Percentiles rank a stretch among this genome's conserved stretches.
phyloP scores from a whole-genome alignment of 768 basidiomycete genomes.

The Pisolithus sp. region DNA sequence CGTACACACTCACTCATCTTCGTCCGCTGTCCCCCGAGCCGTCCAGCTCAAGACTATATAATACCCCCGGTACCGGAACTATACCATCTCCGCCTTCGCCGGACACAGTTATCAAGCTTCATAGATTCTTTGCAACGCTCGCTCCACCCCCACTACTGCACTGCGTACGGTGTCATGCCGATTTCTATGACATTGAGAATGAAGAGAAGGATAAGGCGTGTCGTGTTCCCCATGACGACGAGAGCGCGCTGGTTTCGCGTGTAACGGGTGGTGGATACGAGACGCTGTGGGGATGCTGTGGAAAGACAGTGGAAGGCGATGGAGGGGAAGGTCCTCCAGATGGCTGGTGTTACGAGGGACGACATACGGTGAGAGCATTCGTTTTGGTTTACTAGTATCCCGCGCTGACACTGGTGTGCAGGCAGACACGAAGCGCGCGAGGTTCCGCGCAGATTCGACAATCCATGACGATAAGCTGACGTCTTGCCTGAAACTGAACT shows the following conservation, averaged over 20 bases:
- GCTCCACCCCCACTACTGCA: slow-evolving; percentile 63
- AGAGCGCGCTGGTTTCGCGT: slow-evolving; percentile 68
- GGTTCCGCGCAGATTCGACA: slow-evolving; percentile 74
- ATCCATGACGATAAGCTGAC: slow-evolving; percentile 56
- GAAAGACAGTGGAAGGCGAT: slow-evolving; percentile 62
- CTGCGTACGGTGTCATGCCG: slow-evolving; percentile 69
- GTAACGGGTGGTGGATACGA: slow-evolving; percentile 39
- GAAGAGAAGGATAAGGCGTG: slow-evolving; percentile 53
- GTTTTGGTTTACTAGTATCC: background rate
- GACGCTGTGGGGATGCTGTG: slow-evolving; percentile 72
- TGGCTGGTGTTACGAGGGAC: slow-evolving; percentile 83
- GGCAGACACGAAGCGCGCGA: slow-evolving; percentile 70
- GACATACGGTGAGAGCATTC: slow-evolving; percentile 48
- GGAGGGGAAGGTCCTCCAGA: slow-evolving; percentile 81
- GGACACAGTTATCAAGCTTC: slow-evolving; percentile 40
- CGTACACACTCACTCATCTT: slow-evolving; percentile 53
- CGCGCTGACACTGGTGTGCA: slow-evolving; percentile 18
- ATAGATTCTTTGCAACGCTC: slow-evolving; percentile 55
- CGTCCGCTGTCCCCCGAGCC: slow-evolving; percentile 8
- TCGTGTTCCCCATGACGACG: slow-evolving; percentile 70
- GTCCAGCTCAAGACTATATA: slow-evolving; percentile 4
- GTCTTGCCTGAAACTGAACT: slow-evolving; percentile 52
- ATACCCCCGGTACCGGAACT: slow-evolving; percentile 8
- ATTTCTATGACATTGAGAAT: slow-evolving; percentile 68
- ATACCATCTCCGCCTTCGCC: slow-evolving; percentile 24